Evolutionary conservation across 306 rosid genomes (phyloP).

Genomic region (Quercus ilex): DNA sequence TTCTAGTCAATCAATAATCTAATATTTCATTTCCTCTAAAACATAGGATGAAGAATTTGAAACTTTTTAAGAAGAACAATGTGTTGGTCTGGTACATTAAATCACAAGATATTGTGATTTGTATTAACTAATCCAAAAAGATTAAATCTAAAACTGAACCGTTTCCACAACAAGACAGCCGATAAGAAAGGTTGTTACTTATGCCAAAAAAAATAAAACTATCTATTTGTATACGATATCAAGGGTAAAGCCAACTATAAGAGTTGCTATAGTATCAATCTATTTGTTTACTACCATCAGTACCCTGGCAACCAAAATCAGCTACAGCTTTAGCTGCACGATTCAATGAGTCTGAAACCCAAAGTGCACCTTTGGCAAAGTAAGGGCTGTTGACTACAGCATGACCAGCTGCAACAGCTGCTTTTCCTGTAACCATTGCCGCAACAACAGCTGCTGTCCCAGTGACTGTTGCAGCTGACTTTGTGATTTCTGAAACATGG

Average conservation of each 20-base stretch:
- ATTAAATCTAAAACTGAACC: too few relatives aligned
- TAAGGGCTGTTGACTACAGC: conserved; percentile 75
- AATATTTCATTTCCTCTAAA: too few relatives aligned
- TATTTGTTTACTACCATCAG: conserved; percentile 15
- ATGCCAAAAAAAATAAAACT: too few relatives aligned
- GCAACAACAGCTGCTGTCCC: conserved; percentile 81
- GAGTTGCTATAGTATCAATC: not conserved
- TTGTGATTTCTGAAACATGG: conserved; percentile 73
- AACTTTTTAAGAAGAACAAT: too few relatives aligned
- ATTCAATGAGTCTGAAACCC: conserved; percentile 53
- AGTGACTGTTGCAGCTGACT: conserved; percentile 63
- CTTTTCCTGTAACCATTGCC: conserved; percentile 66
- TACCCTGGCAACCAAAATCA: conserved; percentile 42
- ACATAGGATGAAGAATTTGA: too few relatives aligned
- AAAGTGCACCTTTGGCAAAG: conserved; percentile 87
- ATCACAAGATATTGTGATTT: too few relatives aligned
- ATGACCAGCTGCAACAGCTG: conserved; percentile 66
- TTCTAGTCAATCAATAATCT: too few relatives aligned
- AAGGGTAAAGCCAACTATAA: not conserved
- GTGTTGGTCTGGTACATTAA: too few relatives aligned
- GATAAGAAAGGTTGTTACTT: too few relatives aligned
- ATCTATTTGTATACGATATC: conserved; percentile 7
- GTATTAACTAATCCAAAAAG: too few relatives aligned
- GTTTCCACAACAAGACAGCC: too few relatives aligned
- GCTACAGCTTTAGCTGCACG: conserved; percentile 73